Evolutionary conservation across 1,139 yeast genomes (phyloP).

Genomic region (Debaryomycetaceae sp.): DNA sequence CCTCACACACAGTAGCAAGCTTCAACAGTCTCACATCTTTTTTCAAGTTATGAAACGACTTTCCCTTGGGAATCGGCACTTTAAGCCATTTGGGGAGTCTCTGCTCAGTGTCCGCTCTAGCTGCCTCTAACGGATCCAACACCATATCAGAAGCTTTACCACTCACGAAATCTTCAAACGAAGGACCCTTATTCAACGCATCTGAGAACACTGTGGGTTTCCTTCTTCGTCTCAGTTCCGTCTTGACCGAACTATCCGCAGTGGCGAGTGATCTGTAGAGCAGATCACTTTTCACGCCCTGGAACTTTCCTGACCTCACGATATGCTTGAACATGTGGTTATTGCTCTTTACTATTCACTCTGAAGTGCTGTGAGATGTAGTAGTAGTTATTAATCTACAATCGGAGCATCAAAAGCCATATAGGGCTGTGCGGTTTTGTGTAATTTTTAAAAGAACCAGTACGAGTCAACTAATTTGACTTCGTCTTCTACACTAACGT

Average conservation of each 20-base stretch:
- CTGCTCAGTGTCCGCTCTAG: constrained; percentile 55
- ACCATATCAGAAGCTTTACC: constrained; percentile 71
- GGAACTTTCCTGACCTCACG: neutral
- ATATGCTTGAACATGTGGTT: neutral
- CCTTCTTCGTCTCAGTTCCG: constrained; percentile 27
- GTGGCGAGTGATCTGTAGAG: constrained; percentile 11
- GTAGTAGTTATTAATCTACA: neutral
- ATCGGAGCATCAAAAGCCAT: neutral
- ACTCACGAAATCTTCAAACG: constrained; percentile 84
- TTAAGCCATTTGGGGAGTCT: constrained; percentile 91
- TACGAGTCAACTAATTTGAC: neutral
- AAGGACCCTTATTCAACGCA: constrained; percentile 77
- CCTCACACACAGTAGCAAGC: constrained; percentile 95
- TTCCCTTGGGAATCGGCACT: constrained; percentile 93
- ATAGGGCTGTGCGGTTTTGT: neutral
- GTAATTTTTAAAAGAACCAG: neutral
- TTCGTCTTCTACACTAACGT: neutral
- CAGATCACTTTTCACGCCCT: neutral
- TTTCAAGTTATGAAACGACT: constrained; percentile 73
- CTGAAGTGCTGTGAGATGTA: neutral
- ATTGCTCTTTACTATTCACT: neutral
- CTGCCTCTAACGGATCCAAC: constrained; percentile 69
- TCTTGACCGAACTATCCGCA: constrained; percentile 6
- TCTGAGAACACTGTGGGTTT: constrained; percentile 66
- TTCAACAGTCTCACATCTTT: constrained; percentile 85